Evolutionary conservation across 2,329 filamentous ascomycete species (phyloP).

Genomic region (Rhinocladiella similis): DNA sequence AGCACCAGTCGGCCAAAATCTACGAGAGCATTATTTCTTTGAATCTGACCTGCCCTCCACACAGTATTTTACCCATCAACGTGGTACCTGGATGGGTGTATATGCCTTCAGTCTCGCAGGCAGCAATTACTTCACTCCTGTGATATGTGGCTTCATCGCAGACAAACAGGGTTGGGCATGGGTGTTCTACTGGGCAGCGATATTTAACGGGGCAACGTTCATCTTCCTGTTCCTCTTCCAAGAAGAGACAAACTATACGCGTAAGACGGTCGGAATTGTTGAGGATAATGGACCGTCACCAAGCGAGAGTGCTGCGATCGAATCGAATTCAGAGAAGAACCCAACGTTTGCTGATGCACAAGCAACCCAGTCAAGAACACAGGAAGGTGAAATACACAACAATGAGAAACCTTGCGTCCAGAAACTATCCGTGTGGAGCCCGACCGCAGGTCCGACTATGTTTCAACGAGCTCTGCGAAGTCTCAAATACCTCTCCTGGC

Average conservation of each 20-base stretch:
- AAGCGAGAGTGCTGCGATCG: neutral
- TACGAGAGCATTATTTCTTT: too few species aligned
- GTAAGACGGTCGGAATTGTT: neutral
- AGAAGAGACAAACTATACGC: conserved; percentile 23
- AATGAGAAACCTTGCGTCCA: too few species aligned
- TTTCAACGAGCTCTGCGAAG: conserved; percentile 1
- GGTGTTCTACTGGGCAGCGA: conserved; percentile 17
- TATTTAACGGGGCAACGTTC: conserved; percentile 12
- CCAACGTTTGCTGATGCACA: neutral
- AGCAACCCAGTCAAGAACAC: conserved; percentile 2
- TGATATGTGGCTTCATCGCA: neutral
- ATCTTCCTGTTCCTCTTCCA: conserved; percentile 20
- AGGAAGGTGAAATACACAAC: too few species aligned
- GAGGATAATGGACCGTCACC: too few species aligned
- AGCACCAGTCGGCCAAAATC: too few species aligned
- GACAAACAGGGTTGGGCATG: neutral
- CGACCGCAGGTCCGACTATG: conserved; percentile 2
- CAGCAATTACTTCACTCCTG: neutral
- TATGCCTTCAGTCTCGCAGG: neutral
- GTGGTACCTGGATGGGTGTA: neutral
- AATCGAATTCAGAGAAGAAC: neutral
- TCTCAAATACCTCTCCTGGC: conserved; percentile 31
- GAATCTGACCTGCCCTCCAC: too few species aligned
- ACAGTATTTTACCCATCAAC: neutral
- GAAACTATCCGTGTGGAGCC: neutral